These are phyloP conservation scores for Sphaceloma murrayae DNA, from an alignment of 2,329 filamentous ascomycete species.

Conservation along the genomic window DNA sequence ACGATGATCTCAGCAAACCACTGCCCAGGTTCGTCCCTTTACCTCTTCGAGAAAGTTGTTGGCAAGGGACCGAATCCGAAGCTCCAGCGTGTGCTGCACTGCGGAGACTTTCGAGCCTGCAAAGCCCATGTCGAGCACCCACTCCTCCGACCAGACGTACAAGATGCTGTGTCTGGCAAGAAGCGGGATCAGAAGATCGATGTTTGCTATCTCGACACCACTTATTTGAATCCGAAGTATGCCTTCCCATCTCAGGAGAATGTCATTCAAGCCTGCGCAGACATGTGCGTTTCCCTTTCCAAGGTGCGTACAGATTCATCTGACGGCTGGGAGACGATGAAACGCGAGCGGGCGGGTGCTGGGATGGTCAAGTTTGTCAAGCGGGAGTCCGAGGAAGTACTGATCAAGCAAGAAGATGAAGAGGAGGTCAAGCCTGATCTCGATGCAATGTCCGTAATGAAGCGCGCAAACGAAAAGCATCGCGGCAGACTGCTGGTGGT, in stretches of 20 bases:
- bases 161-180: constrained; percentile 62
- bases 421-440: constrained; percentile 27
- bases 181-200: constrained; percentile 77
- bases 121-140: constrained; percentile 75
- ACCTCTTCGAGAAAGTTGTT: constrained; percentile 74
- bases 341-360: constrained; percentile 44
- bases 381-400: constrained; percentile 32
- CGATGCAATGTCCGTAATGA: constrained; percentile 22
- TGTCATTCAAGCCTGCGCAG: constrained; percentile 78
- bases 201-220: constrained; percentile 93
- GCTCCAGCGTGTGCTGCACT: constrained; percentile 77
- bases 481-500: constrained; percentile 73
- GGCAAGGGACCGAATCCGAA: constrained; percentile 51
- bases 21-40: constrained; percentile 88
- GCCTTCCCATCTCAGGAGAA: constrained; percentile 83
- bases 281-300: constrained; percentile 71
- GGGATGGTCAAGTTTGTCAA: constrained; percentile 56
- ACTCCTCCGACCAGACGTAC: constrained; percentile 62
- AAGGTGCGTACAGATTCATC: constrained; percentile 51
- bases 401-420: constrained; percentile 33
- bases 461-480: constrained; percentile 29
- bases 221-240: constrained; percentile 91
- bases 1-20: constrained; percentile 97
- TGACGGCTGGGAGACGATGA: constrained; percentile 49
- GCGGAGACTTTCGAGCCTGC: constrained; percentile 90